Percentiles rank a stretch among this genome's conserved stretches.
These are phyloP conservation scores for Chaetomium globosum DNA, from an alignment of 2,329 filamentous ascomycete species.

Conservation along the genomic window DNA sequence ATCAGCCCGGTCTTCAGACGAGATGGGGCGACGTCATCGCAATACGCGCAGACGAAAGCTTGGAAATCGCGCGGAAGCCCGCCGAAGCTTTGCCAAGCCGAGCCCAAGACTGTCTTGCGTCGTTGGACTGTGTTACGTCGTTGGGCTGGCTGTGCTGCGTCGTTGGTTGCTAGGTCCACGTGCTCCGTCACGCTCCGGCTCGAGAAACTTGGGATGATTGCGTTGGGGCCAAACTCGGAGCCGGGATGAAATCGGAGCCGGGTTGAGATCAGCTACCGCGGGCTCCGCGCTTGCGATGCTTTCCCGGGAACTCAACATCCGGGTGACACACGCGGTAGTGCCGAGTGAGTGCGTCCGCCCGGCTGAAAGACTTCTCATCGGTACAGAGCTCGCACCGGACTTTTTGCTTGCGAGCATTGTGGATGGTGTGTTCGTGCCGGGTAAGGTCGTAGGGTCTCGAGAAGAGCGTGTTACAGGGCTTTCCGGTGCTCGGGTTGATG, in stretches of 20 bases:
- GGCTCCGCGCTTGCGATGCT: constrained; percentile 49
- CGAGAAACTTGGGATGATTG: no score
- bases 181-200: no score
- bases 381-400: constrained; percentile 90
- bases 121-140: no score
- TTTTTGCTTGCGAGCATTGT: constrained; percentile 92
- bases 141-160: no score
- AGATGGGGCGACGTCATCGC: constrained; percentile 33
- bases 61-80: constrained; percentile 15
- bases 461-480: constrained; percentile 92
- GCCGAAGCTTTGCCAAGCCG: constrained; percentile 12
- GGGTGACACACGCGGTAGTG: constrained; percentile 96
- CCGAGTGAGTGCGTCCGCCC: constrained; percentile 89
- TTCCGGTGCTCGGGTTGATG: constrained; percentile 91
- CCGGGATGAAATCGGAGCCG: neutral
- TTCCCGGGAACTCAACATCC: constrained; percentile 78
- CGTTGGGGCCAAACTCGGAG: no score
- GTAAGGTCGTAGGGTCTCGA: constrained; percentile 96
- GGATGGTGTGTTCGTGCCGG: constrained; percentile 94
- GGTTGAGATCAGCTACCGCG: constrained; percentile 21
- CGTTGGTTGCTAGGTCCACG: no score
- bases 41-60: constrained; percentile 15
- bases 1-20: neutral
- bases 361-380: constrained; percentile 95
- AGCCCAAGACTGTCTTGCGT: neutral